Base-by-base conservation (phyloP, 2,329 filamentous ascomycete species). In the Diaporthe capsici region DNA sequence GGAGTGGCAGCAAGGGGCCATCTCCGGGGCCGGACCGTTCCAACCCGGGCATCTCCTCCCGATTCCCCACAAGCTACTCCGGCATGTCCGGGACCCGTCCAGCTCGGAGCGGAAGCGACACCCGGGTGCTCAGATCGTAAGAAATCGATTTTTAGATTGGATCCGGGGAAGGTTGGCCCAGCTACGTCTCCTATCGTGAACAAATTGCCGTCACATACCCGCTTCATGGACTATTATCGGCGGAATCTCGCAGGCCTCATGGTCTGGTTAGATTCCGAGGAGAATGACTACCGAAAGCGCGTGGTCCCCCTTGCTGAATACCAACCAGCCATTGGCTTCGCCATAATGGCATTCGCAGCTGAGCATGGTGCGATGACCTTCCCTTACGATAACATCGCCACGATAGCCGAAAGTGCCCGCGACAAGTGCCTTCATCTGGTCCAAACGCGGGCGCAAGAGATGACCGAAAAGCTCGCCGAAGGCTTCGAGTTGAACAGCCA, bases 251-350 rank as follows among this genome's bases (percentile, higher is more conserved):
- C 44, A 4, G 61, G 61, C 10, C 61, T 67, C 1, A 67, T 67
- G 61, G 61, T 67, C 28, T 67, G 61, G 61, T 34, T 67, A 51
- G 61, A 67, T 25, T 67, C 61, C 6, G 61, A 67, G 25, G 61
- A 67, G 20, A 67, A 67, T 22, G 3, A 7, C 31, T 49, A 67
- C 17, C 61, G 61, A 10, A 67, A 67, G 10, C 61, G 25, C 25
- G 61, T 49, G 20, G 15, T 49, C 20, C 61, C 61, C 10, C 61
- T 67, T 17, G 28, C 44, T 15, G 61, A 67, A 49, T 4, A 51
- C 20, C 61, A 37, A 17, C 61, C 61, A 37, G 61, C 61, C 28
- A 49, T 67, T 9, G 28, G 61, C 28, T 67, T 67, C 61, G 61
- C 61, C 25, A 67, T 67, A 12, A 10, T 34, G 17, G 61, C 61